Evolutionary conservation across 1,284 basidiomycete genomes (phyloP), one percentile per base, ranked within the genome.

Genomic region (Ganoderma leucocontextum): DNA sequence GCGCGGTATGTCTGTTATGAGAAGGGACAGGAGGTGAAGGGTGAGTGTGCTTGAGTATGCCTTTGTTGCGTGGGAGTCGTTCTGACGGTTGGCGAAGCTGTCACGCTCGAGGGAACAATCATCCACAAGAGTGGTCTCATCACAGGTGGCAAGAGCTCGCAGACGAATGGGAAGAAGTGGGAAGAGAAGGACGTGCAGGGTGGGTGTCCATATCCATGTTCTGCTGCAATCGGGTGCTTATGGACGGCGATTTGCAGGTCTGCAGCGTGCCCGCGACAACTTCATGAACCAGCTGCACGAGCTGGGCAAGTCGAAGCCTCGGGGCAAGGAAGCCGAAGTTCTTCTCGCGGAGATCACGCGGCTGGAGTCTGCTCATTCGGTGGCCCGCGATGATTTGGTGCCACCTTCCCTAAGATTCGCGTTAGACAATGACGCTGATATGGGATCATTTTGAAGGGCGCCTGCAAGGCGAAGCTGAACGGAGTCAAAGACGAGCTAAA

Each of bases 71-170:
- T 2, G 35, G 10, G 15, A 10, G 33, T 5, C 64, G 22, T 59
- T 60, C 59, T 59, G 60, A 22, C 53, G 9, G 41, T 15, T 12
- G 66, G n/a, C 65, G 61, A 72, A 98, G 97, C 97, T 68, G 97
- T 99, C 12, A 97, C 98, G 0, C 85, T 99, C 52, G 97, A 99
- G 60, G 98, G 98, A 0, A 99, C 97, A 0, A 85, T 99, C 66
- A 98, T 99, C 64, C 98, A 99, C 81, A 98, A 97, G 84, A 96
- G 94, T 73, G 98, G 98, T 74, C 83, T 98, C 59, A 99, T 99
- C 78, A 99, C 98, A 42, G 98, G 98, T 82, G 98, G 98, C 55
- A 86, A 90, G 41, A 95, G 94, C 70, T 88, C 90, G 0, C 89
- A 91, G 72, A 86, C 85, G 47, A 87, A 81, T 44, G 86, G 87